phyloP scores from a whole-genome alignment of 257 asterid genomes.

The Dorcoceras hygrometricum region DNA sequence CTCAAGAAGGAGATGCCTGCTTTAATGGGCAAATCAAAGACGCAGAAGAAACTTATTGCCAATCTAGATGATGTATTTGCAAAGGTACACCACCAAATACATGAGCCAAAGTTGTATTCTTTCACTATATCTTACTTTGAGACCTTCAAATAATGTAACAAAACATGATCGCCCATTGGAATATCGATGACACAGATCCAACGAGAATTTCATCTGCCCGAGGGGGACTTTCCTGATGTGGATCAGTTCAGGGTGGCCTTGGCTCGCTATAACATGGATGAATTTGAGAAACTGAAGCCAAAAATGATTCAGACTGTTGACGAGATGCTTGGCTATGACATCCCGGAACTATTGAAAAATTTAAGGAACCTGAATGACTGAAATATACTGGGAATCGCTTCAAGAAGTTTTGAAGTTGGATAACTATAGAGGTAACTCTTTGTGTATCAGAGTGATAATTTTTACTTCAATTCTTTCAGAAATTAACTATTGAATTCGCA shows the following conservation, averaged over 20 bases:
- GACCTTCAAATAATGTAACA: too few relatives aligned
- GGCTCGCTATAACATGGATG: conserved; percentile 59
- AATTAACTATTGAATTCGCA: background rate
- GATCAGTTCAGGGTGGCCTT: conserved; percentile 66
- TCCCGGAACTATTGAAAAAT: conserved; percentile 71
- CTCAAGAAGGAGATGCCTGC: conserved; percentile 95
- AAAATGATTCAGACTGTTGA: conserved; percentile 73
- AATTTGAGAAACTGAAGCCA: conserved; percentile 85
- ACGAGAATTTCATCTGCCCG: conserved; percentile 64
- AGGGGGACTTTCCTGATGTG: conserved; percentile 79
- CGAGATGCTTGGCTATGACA: conserved; percentile 79
- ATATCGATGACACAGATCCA: conserved; percentile 52
- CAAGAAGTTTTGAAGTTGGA: conserved; percentile 49
- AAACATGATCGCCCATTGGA: background rate
- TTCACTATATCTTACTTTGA: too few relatives aligned
- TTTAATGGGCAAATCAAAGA: conserved; percentile 75
- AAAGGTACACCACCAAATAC: conserved; percentile 41
- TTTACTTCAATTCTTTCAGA: background rate
- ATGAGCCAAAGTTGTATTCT: too few relatives aligned
- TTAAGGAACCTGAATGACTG: conserved; percentile 73
- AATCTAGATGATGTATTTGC: conserved; percentile 62
- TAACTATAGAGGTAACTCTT: background rate
- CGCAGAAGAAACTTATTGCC: conserved; percentile 55
- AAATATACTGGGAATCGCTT: conserved; percentile 30
- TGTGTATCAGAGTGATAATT: too few relatives aligned